Evolutionary conservation across 2,329 filamentous ascomycete genomes (phyloP).

Genomic region (Fusarium sarcochroum): DNA sequence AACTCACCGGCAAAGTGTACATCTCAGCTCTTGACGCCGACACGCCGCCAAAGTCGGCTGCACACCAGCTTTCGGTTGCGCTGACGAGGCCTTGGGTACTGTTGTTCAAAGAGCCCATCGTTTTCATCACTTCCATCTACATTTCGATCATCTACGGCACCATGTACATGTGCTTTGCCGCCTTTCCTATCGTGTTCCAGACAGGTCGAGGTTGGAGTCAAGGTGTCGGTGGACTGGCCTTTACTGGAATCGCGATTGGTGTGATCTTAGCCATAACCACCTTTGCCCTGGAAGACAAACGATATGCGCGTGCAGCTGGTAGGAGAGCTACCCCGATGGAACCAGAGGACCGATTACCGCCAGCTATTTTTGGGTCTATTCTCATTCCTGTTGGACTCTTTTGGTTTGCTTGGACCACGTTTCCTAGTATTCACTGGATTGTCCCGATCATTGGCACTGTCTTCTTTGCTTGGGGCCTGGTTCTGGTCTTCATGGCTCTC

Average conservation of each 20-base stretch:
- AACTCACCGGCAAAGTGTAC: conserved; percentile 43
- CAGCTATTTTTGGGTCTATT: conserved; percentile 19
- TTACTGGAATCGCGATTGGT: conserved; percentile 17
- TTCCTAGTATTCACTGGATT: conserved; percentile 10
- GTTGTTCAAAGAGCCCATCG: conserved; percentile 78
- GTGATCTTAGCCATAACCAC: neutral
- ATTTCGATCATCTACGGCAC: conserved; percentile 64
- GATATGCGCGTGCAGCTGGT: neutral
- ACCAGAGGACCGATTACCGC: conserved; percentile 8
- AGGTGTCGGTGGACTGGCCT: conserved; percentile 14
- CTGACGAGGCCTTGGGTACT: conserved; percentile 75
- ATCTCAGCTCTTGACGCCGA: conserved; percentile 59
- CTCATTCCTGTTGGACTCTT: conserved; percentile 16
- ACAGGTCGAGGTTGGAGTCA: conserved; percentile 21
- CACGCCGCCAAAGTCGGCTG: conserved; percentile 49
- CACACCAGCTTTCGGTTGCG: conserved; percentile 62
- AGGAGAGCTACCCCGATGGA: neutral
- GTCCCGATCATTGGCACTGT: conserved; percentile 8
- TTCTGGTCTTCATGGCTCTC: conserved; percentile 22
- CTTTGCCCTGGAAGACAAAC: conserved; percentile 12
- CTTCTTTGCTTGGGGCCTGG: conserved; percentile 21
- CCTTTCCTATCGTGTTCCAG: conserved; percentile 34
- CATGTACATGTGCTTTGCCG: conserved; percentile 33
- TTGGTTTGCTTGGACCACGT: conserved; percentile 32
- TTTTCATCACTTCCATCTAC: conserved; percentile 74